Base-by-base conservation (phyloP, 2,329 filamentous ascomycete species). In the Gremmenia infestans region DNA sequence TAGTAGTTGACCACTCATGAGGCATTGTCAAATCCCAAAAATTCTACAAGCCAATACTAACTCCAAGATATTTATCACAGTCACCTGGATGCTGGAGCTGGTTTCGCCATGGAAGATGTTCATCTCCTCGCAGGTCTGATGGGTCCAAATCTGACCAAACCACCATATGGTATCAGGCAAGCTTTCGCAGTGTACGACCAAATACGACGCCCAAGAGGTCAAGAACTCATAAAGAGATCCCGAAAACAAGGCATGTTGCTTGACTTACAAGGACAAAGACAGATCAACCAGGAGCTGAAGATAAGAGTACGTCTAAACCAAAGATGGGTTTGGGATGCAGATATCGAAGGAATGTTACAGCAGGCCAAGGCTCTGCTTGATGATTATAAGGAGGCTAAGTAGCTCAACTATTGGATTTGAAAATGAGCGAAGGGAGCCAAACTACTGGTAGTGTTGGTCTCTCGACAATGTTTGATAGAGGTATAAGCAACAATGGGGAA, bases 71-170 rank as follows among this genome's bases (percentile, higher is more conserved):
- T 12, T 12, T 3, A 11, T 4, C 11, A 32, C 28, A 32, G 28
- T 0, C 79, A 82, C 65, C 75, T 79, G 9, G 81, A 58, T 3
- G 75, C 79, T 0, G 81, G 81, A 5, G 81, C 81, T 1, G 78
- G 80, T 2, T 76, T 78, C 63, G 80, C 79, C 14, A 74, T 83
- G 53, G 81, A 83, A 65, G 81, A 83, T 57, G 75, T 74, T 1
- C 71, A 79, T 25, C 65, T 76, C 0, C 70, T 81, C 39, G 69
- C 72, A 7, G 82, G 82, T 36, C 83, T 84, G 0, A 86, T 81
- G 1, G 86, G 77, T 15, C 48, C 53, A 8, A 47, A 53, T 14
- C 59, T 39, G 64, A 59, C 56, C 22, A 58, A 59, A 28, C 52
- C 60, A 1, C 23, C 46, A 3, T 14, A 47, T 19, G 65, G 65